A percentile compares a stretch with the other conserved stretches of the same genome.
These are phyloP conservation scores for Trametes coccinea DNA, from an alignment of 768 basidiomycete genomes.

Conservation along the genomic window DNA sequence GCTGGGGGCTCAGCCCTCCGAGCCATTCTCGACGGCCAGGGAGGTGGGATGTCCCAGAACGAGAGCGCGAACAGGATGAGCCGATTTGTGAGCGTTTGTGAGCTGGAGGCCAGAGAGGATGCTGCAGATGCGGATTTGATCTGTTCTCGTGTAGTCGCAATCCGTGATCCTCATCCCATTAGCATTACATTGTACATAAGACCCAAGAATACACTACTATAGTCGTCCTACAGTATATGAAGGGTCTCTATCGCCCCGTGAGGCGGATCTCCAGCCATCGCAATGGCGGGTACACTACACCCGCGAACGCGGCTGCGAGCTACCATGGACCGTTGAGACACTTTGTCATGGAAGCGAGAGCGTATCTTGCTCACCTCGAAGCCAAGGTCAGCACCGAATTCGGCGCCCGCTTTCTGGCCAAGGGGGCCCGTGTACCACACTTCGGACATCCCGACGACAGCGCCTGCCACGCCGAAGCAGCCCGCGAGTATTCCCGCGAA, in stretches of 20 bases:
- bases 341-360: neutral
- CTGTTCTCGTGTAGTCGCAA: neutral
- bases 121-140: neutral
- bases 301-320: slow-evolving; percentile 49
- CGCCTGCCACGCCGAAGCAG: slow-evolving; percentile 48
- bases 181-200: neutral
- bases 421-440: slow-evolving; percentile 55
- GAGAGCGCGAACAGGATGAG: no score
- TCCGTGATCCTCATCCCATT: neutral
- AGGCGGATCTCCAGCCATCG: slow-evolving; percentile 50
- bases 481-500: slow-evolving; percentile 49
- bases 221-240: neutral
- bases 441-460: slow-evolving; percentile 55
- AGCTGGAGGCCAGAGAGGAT: neutral
- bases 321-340: slow-evolving; percentile 10
- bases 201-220: neutral
- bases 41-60: slow-evolving; percentile 6
- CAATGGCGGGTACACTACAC: slow-evolving; percentile 46
- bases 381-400: slow-evolving; percentile 52
- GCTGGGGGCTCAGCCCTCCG: slow-evolving; percentile 9
- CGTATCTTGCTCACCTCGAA: slow-evolving; percentile 45
- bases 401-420: slow-evolving; percentile 42
- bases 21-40: slow-evolving; percentile 14
- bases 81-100: no score
- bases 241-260: slow-evolving; percentile 36